Percentiles rank a stretch among this genome's conserved stretches.
phyloP scores from a whole-genome alignment of 1,139 yeast species.

The Schwanniomyces etchellsii region DNA sequence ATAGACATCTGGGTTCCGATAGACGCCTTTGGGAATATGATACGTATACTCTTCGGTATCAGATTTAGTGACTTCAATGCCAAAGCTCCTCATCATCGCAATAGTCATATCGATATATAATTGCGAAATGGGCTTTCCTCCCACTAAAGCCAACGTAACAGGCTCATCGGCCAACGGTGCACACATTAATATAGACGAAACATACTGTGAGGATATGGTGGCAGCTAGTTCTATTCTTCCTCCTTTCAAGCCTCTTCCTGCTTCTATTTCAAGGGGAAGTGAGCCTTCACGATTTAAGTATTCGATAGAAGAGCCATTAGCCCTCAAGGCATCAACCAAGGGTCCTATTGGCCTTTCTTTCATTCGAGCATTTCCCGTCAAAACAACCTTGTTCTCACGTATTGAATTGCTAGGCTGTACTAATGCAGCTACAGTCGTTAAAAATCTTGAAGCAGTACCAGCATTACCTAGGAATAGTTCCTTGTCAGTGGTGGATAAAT shows the following conservation, averaged over 20 bases:
- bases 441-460: constrained; percentile 94
- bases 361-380: constrained; percentile 96
- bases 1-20: constrained; percentile 76
- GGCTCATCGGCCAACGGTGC: constrained; percentile 94
- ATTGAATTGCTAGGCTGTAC: constrained; percentile 40
- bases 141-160: constrained; percentile 81
- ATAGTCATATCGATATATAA: constrained; percentile 96
- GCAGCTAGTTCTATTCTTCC: constrained; percentile 94
- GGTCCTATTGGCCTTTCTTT: constrained; percentile 98
- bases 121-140: constrained; percentile 96
- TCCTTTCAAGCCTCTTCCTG: constrained; percentile 74
- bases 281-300: constrained; percentile 78
- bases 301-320: constrained; percentile 71
- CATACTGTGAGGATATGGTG: constrained; percentile 95
- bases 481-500: constrained; percentile 49
- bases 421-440: constrained; percentile 85
- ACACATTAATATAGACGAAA: constrained; percentile 92
- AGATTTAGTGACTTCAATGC: constrained; percentile 71
- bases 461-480: constrained; percentile 92
- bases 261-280: constrained; percentile 68
- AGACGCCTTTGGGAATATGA: constrained; percentile 80
- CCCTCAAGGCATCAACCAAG: constrained; percentile 79
- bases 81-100: constrained; percentile 89
- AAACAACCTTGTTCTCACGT: constrained; percentile 42
- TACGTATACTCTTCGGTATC: constrained; percentile 74